Conservation (phyloP, 306 rosid genomes). For the Hylodesmum podocarpum region DNA sequence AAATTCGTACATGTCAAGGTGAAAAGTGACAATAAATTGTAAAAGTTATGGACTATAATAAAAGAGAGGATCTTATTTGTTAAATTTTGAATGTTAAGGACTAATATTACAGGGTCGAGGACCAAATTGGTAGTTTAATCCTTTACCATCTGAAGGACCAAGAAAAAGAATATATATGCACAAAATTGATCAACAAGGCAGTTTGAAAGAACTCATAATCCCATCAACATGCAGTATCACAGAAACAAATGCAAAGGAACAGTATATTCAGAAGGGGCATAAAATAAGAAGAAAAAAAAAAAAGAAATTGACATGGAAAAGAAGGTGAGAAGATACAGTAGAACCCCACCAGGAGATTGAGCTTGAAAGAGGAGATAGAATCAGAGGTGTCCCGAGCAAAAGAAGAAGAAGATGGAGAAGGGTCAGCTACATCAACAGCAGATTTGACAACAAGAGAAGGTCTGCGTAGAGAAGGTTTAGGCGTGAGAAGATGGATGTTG, state of each 20-base stretch:
- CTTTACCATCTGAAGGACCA: too few species aligned
- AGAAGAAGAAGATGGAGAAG: conserved; percentile 31
- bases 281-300: background rate
- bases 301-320: background rate
- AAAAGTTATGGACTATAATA: too few species aligned
- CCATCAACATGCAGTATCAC: conserved; percentile 3
- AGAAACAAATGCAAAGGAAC: background rate
- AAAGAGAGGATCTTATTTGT: too few species aligned
- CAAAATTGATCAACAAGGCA: background rate
- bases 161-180: too few species aligned
- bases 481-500: background rate
- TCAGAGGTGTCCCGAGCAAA: conserved; percentile 21
- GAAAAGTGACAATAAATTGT: too few species aligned
- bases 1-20: too few species aligned
- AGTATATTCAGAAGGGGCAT: background rate
- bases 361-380: conserved; percentile 53
- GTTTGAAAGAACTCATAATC: background rate
- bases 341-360: conserved; percentile 68
- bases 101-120: too few species aligned
- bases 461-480: conserved; percentile 18
- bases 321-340: background rate
- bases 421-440: conserved; percentile 32
- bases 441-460: conserved; percentile 43
- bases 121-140: too few species aligned
- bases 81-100: too few species aligned